phyloP scores from a whole-genome alignment of 2,329 filamentous ascomycete species.

The Neofusicoccum kwambonambiense region DNA sequence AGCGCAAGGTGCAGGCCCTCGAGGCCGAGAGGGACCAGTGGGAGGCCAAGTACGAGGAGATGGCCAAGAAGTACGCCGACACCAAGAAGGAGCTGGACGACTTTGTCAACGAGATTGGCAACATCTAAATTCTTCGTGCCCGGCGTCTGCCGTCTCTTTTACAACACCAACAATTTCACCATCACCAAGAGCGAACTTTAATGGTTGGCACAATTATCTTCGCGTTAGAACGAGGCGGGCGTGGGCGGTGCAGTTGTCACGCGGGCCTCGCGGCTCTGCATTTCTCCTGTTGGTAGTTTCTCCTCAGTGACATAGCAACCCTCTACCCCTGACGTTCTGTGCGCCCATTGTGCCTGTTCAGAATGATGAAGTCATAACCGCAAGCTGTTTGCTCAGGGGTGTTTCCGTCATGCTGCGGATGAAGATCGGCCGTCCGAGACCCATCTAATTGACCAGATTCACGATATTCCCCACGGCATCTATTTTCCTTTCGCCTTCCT shows the following conservation, averaged over 20 bases:
- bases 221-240: conserved; percentile 1
- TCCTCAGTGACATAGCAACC: conserved; percentile 18
- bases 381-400: not conserved
- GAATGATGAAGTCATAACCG: not conserved
- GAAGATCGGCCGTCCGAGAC: not conserved
- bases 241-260: conserved; percentile 1
- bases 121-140: conserved; percentile 64
- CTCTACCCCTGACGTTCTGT: conserved; percentile 15
- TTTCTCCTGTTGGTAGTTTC: conserved; percentile 23
- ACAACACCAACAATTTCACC: conserved; percentile 5
- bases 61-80: conserved; percentile 80
- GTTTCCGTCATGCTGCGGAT: not conserved
- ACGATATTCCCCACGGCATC: not conserved
- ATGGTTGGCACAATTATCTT: conserved; percentile 13
- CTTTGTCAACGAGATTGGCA: conserved; percentile 87
- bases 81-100: conserved; percentile 90
- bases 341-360: not conserved
- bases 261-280: conserved; percentile 10
- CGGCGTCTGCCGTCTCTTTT: conserved; percentile 7
- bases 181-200: conserved; percentile 6
- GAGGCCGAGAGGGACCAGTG: conserved; percentile 89
- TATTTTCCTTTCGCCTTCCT: conserved; percentile 36
- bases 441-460: not conserved
- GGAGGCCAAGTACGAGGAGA: conserved; percentile 98
- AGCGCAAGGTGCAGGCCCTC: conserved; percentile 97